These are phyloP conservation scores for Endogone sp. DNA, from an alignment of 192 early-diverging fungal species.

Conservation along the genomic window DNA sequence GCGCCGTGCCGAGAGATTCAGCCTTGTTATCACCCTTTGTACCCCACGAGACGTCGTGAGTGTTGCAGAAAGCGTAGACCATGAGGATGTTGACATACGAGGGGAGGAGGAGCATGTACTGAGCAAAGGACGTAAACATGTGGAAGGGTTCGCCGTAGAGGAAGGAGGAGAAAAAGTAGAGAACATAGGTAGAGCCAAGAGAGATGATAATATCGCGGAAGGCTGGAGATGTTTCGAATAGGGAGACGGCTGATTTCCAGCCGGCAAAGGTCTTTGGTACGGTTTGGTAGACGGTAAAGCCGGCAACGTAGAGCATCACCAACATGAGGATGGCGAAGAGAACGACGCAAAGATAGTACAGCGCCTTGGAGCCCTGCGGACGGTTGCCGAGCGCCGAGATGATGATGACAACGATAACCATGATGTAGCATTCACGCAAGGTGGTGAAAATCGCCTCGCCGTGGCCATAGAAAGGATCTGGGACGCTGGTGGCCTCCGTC, in stretches of 20 bases:
- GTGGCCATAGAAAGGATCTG: conserved; percentile 56
- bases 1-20: conserved; percentile 66
- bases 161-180: conserved; percentile 79
- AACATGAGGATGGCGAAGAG: conserved; percentile 82
- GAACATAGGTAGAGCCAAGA: conserved; percentile 72
- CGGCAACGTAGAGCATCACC: conserved; percentile 74
- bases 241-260: conserved; percentile 6
- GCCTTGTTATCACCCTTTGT: conserved; percentile 83
- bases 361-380: conserved; percentile 78
- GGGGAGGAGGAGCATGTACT: conserved; percentile 86
- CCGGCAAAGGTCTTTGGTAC: conserved; percentile 16
- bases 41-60: conserved; percentile 94
- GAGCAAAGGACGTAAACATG: conserved; percentile 84
- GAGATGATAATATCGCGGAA: conserved; percentile 83
- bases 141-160: conserved; percentile 88
- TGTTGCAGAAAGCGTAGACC: conserved; percentile 94
- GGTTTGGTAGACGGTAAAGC: conserved; percentile 52
- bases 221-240: conserved; percentile 21
- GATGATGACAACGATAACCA: conserved; percentile 75
- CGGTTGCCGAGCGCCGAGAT: conserved; percentile 89
- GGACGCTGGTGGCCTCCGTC: conserved; percentile 30
- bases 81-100: conserved; percentile 89
- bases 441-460: conserved; percentile 60
- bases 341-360: conserved; percentile 65
- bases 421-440: conserved; percentile 73